Percentiles rank a stretch among this genome's conserved stretches.
These are phyloP conservation scores for Verticillium longisporum DNA, from an alignment of 2,329 filamentous ascomycete genomes.

Conservation along the genomic window DNA sequence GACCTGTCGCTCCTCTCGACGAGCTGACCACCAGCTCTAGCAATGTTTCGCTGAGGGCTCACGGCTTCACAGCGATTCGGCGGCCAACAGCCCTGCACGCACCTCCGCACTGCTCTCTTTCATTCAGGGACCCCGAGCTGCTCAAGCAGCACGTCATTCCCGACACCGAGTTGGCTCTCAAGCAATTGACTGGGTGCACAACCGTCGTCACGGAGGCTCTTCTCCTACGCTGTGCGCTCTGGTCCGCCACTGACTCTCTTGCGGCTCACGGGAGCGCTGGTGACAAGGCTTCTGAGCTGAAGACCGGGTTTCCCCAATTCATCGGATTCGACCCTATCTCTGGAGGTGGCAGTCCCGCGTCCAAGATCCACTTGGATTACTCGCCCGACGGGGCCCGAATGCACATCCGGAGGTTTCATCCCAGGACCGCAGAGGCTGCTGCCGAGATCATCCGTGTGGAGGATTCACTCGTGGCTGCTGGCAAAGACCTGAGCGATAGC, in stretches of 20 bases:
- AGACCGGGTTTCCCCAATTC: conserved; percentile 10
- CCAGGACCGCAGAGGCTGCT: conserved; percentile 10
- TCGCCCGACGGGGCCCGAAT: conserved; percentile 17
- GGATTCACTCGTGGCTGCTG: neutral
- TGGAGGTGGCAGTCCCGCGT: conserved; percentile 17
- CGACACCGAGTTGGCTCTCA: conserved; percentile 17
- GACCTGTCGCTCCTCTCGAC: neutral
- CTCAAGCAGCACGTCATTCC: conserved; percentile 17
- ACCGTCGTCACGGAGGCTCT: conserved; percentile 16
- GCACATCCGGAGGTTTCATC: conserved; percentile 19
- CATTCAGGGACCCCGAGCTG: conserved; percentile 15
- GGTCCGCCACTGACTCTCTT: conserved; percentile 1
- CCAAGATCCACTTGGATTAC: conserved; percentile 22
- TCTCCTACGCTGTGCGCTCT: conserved; percentile 9
- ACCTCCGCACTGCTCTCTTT: conserved; percentile 9
- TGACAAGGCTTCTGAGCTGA: neutral
- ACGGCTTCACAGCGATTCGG: conserved; percentile 12
- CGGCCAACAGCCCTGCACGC: conserved; percentile 14
- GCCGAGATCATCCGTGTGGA: conserved; percentile 16
- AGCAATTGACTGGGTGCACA: conserved; percentile 17
- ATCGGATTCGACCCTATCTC: conserved; percentile 13
- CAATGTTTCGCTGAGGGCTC: conserved; percentile 4
- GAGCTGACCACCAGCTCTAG: neutral
- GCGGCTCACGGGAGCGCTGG: conserved; percentile 6
- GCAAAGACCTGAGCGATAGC: conserved; percentile 2